Evolutionary conservation across 1,284 basidiomycete species (phyloP).

Genomic region (Cutaneotrichosporon arboriforme): DNA sequence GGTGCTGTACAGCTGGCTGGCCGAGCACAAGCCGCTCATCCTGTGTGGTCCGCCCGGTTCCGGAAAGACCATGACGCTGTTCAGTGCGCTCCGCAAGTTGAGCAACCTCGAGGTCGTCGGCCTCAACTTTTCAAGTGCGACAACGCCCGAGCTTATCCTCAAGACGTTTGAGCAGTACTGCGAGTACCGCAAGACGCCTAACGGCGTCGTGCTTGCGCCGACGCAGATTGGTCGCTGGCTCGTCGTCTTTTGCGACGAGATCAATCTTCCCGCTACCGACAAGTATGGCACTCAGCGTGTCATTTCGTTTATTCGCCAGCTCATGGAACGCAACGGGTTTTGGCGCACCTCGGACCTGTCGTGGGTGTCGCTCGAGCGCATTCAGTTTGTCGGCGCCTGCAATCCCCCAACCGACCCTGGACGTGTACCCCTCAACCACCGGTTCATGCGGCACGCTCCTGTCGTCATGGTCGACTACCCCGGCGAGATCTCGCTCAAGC

Average conservation of each 20-base stretch:
- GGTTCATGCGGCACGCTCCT: constrained; percentile 96
- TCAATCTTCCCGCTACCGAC: constrained; percentile 94
- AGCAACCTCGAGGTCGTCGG: constrained; percentile 99
- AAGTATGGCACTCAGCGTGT: constrained; percentile 98
- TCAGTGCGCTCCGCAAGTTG: constrained; percentile 93
- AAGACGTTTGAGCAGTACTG: constrained; percentile 99
- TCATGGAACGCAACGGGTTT: constrained; percentile 91
- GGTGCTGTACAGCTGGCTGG: constrained; percentile 96
- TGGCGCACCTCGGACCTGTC: constrained; percentile 93
- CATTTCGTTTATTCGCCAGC: constrained; percentile 95
- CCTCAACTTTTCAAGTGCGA: constrained; percentile 98
- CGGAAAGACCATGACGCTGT: constrained; percentile 99
- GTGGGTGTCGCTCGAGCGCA: constrained; percentile 96
- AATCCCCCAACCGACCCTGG: constrained; percentile 99
- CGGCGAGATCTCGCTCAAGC: constrained; percentile 91
- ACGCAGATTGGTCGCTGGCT: constrained; percentile 95
- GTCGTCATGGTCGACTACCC: constrained; percentile 99
- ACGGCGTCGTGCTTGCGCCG: constrained; percentile 89
- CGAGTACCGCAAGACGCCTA: constrained; percentile 97
- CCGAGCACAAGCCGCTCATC: constrained; percentile 97
- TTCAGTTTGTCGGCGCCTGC: constrained; percentile 98
- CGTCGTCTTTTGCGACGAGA: constrained; percentile 99
- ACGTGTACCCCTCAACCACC: constrained; percentile 92
- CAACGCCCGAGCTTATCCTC: constrained; percentile 93
- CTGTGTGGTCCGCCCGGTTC: constrained; percentile 98